Conservation (phyloP, 108 stramenopile genomes). For the Skeletonema marinoi region DNA sequence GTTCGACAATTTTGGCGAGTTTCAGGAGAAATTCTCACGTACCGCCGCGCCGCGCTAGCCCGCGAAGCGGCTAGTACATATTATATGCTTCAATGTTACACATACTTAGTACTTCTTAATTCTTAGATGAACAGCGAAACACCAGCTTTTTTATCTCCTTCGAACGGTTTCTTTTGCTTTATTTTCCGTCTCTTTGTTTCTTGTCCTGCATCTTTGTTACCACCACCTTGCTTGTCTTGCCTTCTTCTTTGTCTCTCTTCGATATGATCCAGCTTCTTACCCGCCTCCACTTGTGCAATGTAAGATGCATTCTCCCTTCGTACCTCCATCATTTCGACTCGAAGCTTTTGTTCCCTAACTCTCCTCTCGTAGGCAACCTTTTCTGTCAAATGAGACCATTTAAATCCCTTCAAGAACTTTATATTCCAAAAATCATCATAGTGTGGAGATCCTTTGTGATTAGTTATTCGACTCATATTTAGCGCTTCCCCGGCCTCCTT, state of each 20-base stretch:
- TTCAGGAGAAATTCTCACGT: too few relatives aligned
- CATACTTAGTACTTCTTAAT: background rate
- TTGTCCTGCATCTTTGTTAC: conserved; percentile 27
- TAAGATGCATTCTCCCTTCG: conserved; percentile 91
- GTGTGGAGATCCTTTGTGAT: conserved; percentile 80
- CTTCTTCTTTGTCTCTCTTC: conserved; percentile 87
- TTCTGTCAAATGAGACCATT: conserved; percentile 97
- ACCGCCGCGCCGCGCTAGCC: too few relatives aligned
- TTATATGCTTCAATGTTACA: background rate
- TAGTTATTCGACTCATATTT: conserved; percentile 85
- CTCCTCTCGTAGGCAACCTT: conserved; percentile 96
- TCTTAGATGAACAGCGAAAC: background rate
- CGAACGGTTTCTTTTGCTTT: conserved; percentile 60
- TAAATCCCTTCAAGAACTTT: conserved; percentile 93
- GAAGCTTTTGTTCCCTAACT: conserved; percentile 88
- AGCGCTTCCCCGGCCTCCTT: conserved; percentile 80
- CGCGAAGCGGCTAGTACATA: too few relatives aligned
- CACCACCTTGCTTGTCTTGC: conserved; percentile 35
- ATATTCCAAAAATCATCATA: conserved; percentile 95
- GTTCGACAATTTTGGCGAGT: too few relatives aligned
- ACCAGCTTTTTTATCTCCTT: conserved; percentile 23
- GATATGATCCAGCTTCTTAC: conserved; percentile 86
- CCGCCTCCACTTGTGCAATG: conserved; percentile 88
- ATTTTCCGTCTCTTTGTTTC: conserved; percentile 48
- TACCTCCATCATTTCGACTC: conserved; percentile 91